These are phyloP conservation scores for Tylopilus sp. DNA, from an alignment of 1,284 basidiomycete species.

Conservation along the genomic window DNA sequence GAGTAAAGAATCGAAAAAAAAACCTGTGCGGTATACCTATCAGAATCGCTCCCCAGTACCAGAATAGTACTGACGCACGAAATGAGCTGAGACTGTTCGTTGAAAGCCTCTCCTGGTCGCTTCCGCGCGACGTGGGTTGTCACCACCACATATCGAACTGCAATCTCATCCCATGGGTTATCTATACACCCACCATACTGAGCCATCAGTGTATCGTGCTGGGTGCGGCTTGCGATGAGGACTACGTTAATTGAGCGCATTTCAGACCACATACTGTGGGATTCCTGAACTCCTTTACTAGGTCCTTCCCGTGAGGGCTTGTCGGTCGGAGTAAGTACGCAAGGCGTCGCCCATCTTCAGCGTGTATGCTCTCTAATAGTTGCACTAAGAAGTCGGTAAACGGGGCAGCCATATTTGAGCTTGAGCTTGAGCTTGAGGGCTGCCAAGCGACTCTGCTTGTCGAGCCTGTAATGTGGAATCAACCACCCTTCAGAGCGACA, in stretches of 20 bases:
- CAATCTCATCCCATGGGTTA: slow-evolving; percentile 78
- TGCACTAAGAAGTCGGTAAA: slow-evolving; percentile 61
- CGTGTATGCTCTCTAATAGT: slow-evolving; percentile 55
- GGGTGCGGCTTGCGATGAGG: not conserved
- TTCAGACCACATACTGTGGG: slow-evolving; percentile 48
- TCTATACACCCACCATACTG: slow-evolving; percentile 62
- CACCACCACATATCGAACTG: slow-evolving; percentile 72
- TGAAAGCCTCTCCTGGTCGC: slow-evolving; percentile 67
- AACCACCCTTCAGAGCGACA: not conserved
- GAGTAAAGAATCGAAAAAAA: slow-evolving; percentile 74
- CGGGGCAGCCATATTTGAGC: slow-evolving; percentile 22
- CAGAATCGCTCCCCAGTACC: not conserved
- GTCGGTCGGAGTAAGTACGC: slow-evolving; percentile 71
- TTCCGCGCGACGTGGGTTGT: slow-evolving; percentile 65
- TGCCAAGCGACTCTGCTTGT: not conserved
- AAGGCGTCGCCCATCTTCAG: slow-evolving; percentile 64
- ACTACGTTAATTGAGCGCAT: not conserved
- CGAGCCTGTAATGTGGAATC: not conserved
- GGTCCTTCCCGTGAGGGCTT: slow-evolving; percentile 66
- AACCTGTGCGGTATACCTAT: slow-evolving; percentile 41
- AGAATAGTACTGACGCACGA: slow-evolving; percentile 43
- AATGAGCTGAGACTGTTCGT: slow-evolving; percentile 64
- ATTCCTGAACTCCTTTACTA: slow-evolving; percentile 68
- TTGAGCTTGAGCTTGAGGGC: not conserved
- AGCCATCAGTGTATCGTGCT: slow-evolving; percentile 48